Percentiles rank a stretch among this genome's conserved stretches.
These are phyloP conservation scores for Toxicodendron radicans DNA, from an alignment of 345 rosid genomes.

Conservation along the genomic window DNA sequence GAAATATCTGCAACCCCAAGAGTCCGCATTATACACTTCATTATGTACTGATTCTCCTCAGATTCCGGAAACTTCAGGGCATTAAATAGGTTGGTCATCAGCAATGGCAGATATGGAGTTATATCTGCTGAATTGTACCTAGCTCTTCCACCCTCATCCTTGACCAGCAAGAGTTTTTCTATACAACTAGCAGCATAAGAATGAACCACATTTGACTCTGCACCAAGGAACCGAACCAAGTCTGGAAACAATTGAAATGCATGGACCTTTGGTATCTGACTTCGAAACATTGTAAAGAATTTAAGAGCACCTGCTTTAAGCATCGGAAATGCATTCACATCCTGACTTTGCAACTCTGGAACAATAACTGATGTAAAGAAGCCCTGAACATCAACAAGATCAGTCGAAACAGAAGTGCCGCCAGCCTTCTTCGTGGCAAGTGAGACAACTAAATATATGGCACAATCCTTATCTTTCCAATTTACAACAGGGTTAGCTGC, in stretches of 20 bases:
- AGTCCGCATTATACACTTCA: slow-evolving; percentile 97
- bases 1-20: slow-evolving; percentile 84
- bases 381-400: slow-evolving; percentile 80
- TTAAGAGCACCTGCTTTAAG: slow-evolving; percentile 96
- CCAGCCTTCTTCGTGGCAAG: slow-evolving; percentile 89
- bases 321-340: slow-evolving; percentile 77
- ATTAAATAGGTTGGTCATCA: slow-evolving; percentile 74
- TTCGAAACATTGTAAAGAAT: slow-evolving; percentile 81
- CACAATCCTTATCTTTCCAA: slow-evolving; percentile 99
- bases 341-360: slow-evolving; percentile 82
- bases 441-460: slow-evolving; percentile 86
- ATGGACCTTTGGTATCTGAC: slow-evolving; percentile 65
- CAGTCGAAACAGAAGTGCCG: slow-evolving; percentile 74
- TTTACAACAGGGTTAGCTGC: slow-evolving; percentile 64
- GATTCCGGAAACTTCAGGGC: slow-evolving; percentile 84
- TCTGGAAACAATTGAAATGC: slow-evolving; percentile 69
- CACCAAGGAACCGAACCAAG: slow-evolving; percentile 69
- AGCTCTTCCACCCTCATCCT: slow-evolving; percentile 81
- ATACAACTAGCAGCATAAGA: slow-evolving; percentile 96
- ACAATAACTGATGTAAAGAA: slow-evolving; percentile 74
- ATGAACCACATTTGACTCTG: slow-evolving; percentile 92
- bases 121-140: slow-evolving; percentile 68
- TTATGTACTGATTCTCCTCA: slow-evolving; percentile 91
- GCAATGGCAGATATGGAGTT: slow-evolving; percentile 49
- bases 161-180: slow-evolving; percentile 90